Evolutionary conservation across 2,329 filamentous ascomycete genomes (phyloP).

Genomic region (Leptodontidium sp.): DNA sequence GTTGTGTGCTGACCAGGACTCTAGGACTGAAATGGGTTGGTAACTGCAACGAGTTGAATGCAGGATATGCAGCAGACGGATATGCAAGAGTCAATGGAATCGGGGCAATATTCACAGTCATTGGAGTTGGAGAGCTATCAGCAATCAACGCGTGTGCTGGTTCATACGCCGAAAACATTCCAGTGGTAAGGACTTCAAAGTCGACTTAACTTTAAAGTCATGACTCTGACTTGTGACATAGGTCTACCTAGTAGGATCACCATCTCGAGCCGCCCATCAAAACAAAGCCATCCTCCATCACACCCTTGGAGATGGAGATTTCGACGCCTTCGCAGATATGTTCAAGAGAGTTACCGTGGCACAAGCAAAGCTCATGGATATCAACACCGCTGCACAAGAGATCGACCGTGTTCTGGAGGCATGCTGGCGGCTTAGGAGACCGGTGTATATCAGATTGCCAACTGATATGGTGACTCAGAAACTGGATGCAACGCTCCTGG

Average conservation of each 20-base stretch:
- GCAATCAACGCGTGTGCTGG: slow-evolving; percentile 76
- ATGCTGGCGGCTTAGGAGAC: slow-evolving; percentile 75
- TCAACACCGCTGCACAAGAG: slow-evolving; percentile 72
- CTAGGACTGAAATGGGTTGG: slow-evolving; percentile 58
- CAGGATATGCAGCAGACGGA: slow-evolving; percentile 78
- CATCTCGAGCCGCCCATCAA: slow-evolving; percentile 53
- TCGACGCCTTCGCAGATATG: slow-evolving; percentile 82
- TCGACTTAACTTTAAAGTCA: background rate
- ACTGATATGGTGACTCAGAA: slow-evolving; percentile 80
- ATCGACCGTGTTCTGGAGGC: slow-evolving; percentile 79
- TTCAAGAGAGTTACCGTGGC: slow-evolving; percentile 73
- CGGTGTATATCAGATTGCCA: slow-evolving; percentile 83
- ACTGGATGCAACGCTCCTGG: slow-evolving; percentile 75
- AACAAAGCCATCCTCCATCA: slow-evolving; percentile 63
- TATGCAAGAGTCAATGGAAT: slow-evolving; percentile 77
- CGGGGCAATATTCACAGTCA: slow-evolving; percentile 74
- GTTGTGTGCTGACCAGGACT: background rate
- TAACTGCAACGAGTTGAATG: slow-evolving; percentile 30
- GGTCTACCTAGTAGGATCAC: slow-evolving; percentile 62
- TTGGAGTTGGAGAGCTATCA: slow-evolving; percentile 75
- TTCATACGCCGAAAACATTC: slow-evolving; percentile 73
- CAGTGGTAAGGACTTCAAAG: slow-evolving; percentile 58
- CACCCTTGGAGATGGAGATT: slow-evolving; percentile 78
- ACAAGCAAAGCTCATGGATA: slow-evolving; percentile 72
- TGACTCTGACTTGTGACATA: background rate